A percentile compares a stretch with the other conserved stretches of the same genome.
Conservation (phyloP, 805 yeast genomes). For the Yarrowia sp. region DNA sequence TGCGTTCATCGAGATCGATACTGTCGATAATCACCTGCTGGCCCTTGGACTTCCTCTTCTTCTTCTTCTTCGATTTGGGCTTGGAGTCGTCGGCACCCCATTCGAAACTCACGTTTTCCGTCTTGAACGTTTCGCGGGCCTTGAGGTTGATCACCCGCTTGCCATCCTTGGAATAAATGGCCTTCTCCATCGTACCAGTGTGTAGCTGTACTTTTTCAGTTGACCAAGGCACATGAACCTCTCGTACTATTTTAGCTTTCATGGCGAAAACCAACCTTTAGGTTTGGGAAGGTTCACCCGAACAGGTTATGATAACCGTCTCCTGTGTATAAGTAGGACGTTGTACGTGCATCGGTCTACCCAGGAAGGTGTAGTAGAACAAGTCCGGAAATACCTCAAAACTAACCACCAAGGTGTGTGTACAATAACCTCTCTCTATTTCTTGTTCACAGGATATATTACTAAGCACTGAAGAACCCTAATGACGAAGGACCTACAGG, state of each 20-base stretch:
- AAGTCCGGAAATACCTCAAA: too few relatives aligned
- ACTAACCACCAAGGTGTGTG: too few relatives aligned
- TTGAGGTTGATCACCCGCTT: slow-evolving; percentile 22
- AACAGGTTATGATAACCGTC: background rate
- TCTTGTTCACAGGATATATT: too few relatives aligned
- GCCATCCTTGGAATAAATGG: slow-evolving; percentile 22
- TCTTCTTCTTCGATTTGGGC: slow-evolving; percentile 31
- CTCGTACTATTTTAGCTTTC: background rate
- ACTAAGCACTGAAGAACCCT: too few relatives aligned
- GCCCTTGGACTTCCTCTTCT: slow-evolving; percentile 39
- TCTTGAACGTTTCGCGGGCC: slow-evolving; percentile 24
- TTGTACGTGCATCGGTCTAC: too few relatives aligned
- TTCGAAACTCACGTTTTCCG: slow-evolving; percentile 17
- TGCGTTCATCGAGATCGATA: slow-evolving; percentile 7
- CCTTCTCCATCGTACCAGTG: slow-evolving; percentile 19
- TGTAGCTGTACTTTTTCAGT: slow-evolving; percentile 3
- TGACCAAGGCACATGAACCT: background rate
- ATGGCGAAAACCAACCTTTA: slow-evolving; percentile 2
- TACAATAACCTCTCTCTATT: too few relatives aligned
- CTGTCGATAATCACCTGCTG: slow-evolving; percentile 14
- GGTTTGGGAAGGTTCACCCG: slow-evolving; percentile 5
- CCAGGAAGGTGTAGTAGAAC: too few relatives aligned
- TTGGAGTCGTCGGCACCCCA: slow-evolving; percentile 18
- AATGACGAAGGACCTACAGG: too few relatives aligned
- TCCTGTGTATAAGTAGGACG: too few relatives aligned